Percentiles rank a stretch among this genome's conserved stretches.
Evolutionary conservation across 108 stramenopile species (phyloP).

Genomic region (Heterococcus sp.): DNA sequence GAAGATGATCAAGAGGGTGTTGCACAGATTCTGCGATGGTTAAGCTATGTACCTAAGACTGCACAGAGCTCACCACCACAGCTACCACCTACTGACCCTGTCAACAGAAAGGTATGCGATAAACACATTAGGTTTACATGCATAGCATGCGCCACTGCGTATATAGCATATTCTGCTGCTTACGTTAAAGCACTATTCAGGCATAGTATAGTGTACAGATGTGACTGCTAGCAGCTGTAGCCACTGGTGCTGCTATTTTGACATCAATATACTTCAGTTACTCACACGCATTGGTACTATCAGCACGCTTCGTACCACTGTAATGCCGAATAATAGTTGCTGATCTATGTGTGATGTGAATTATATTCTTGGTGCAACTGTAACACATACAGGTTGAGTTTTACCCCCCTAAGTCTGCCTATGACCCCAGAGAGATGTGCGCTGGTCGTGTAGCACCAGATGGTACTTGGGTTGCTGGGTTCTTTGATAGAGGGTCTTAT

Average conservation of each 20-base stretch:
- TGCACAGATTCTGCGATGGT: conserved; percentile 80
- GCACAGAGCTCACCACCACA: not conserved
- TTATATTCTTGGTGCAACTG: not conserved
- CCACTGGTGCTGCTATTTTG: too few relatives aligned
- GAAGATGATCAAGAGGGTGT: conserved; percentile 88
- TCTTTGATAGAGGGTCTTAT: conserved; percentile 91
- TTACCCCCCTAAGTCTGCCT: conserved; percentile 78
- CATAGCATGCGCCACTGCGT: too few relatives aligned
- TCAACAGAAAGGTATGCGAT: conserved; percentile 75
- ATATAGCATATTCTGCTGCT: too few relatives aligned
- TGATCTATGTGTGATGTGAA: conserved; percentile 62
- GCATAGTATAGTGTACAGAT: too few relatives aligned
- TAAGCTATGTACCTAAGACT: conserved; percentile 88
- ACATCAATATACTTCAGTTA: too few relatives aligned
- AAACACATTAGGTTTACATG: too few relatives aligned
- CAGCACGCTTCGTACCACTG: too few relatives aligned
- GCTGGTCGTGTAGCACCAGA: conserved; percentile 52
- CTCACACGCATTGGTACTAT: too few relatives aligned
- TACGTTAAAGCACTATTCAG: too few relatives aligned
- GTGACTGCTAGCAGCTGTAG: too few relatives aligned
- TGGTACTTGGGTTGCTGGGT: conserved; percentile 63
- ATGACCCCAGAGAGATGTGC: conserved; percentile 70
- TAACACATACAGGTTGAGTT: not conserved
- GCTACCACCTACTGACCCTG: conserved; percentile 75
- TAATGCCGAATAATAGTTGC: too few relatives aligned